Evolutionary conservation across 768 basidiomycete species (phyloP).

Genomic region (Daedalea quercina): DNA sequence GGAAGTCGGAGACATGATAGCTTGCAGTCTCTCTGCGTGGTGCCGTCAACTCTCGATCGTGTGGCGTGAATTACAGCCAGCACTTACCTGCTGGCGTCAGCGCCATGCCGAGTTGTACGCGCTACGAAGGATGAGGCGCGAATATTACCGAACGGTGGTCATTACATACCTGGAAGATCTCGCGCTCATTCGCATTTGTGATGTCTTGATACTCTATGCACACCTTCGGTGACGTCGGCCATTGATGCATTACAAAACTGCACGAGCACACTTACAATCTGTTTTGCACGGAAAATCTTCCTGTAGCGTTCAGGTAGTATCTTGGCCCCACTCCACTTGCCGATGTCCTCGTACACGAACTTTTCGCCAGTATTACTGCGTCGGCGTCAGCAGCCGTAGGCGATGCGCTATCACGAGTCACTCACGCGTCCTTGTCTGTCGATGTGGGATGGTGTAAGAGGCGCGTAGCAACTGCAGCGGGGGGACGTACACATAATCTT

Average conservation of each 20-base stretch:
- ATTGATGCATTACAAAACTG: too few relatives aligned
- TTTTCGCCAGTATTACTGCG: constrained; percentile 39
- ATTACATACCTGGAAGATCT: constrained; percentile 61
- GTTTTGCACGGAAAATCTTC: constrained; percentile 62
- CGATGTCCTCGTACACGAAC: constrained; percentile 41
- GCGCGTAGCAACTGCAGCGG: not conserved
- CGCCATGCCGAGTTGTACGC: constrained; percentile 76
- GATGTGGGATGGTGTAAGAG: not conserved
- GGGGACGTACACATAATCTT: constrained; percentile 51
- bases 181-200: constrained; percentile 49
- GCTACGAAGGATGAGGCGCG: constrained; percentile 28
- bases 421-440: constrained; percentile 44
- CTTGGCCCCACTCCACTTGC: constrained; percentile 16
- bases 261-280: constrained; percentile 45
- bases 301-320: constrained; percentile 49
- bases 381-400: not conserved
- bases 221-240: too few relatives aligned
- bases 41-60: too few relatives aligned
- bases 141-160: not conserved
- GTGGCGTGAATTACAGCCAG: too few relatives aligned
- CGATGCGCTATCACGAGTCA: not conserved
- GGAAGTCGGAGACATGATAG: constrained; percentile 50
- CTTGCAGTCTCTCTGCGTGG: constrained; percentile 58
- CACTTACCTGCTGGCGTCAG: constrained; percentile 57
- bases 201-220: constrained; percentile 67